Evolutionary conservation across 345 rosid genomes (phyloP), one percentile per base, ranked within the genome.

Genomic region (Nasturtium officinale): DNA sequence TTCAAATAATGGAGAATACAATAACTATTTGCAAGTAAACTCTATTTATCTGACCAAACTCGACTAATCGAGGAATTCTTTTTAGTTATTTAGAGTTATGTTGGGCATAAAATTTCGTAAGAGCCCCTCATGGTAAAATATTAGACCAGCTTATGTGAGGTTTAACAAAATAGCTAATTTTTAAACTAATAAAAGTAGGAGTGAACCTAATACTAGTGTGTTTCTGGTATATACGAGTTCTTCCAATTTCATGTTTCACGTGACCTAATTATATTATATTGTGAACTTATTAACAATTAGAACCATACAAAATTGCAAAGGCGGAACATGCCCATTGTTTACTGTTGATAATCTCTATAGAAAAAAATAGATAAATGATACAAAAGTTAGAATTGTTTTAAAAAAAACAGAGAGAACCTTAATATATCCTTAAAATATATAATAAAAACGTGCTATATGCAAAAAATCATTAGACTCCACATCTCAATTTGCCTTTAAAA

Each of bases 91-190:
- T 30, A 30, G 7, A 30, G 35, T 30, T 30, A 30, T 30, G 35
- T 30, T 29, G 7, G 43, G 6, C 42, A 50, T 16, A 16, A 10
- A 18, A 10, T 25, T 29, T 16, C 35, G 26, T 72, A 40, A 37
- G 53, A 26, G 35, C 37, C 52, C 32, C 15, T 40, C 29, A 23
- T 23, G 17, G 9, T 15, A 3, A 53, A 28, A n/a, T 9, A 53
- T 45, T 32, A 71, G 54, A 62, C 61, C 35, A 61, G 46, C 15
- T 52, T 53, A 55, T 55, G 71, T 73, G 71, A 64, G 48, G 16
- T 73, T 63, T 73, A 64, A 16, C 71, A 20, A 33, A 55, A 42
- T 72, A 73, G 32, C 77, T 63, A 72, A 72, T 43, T 50, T 50
- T 50, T 28, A 62, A 72, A 53, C 62, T 53, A 43, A 72, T 48